Conservation (phyloP, 2,329 filamentous ascomycete species). For the Nemania bipapillata region DNA sequence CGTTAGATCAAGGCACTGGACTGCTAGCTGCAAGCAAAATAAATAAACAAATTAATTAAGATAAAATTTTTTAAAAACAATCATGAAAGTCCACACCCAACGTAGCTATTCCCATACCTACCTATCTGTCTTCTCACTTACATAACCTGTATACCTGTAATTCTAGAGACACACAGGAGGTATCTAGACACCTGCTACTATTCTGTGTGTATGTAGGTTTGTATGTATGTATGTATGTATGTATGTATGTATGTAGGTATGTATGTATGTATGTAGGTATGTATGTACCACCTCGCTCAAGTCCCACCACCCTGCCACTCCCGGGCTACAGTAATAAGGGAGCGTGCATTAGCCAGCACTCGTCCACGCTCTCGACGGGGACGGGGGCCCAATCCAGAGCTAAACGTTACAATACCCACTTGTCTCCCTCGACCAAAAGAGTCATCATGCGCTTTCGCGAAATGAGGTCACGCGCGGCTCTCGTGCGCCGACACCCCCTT, state of each 20-base stretch:
- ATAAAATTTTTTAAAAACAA: too few relatives aligned
- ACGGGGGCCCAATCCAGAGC: constrained; percentile 19
- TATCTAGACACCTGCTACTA: neutral
- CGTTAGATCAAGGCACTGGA: constrained; percentile 20
- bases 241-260: constrained; percentile 26
- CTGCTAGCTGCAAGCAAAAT: constrained; percentile 41
- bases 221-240: constrained; percentile 25
- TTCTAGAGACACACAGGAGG: neutral
- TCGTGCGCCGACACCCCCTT: constrained; percentile 23
- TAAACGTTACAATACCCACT: constrained; percentile 32
- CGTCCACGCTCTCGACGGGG: constrained; percentile 39
- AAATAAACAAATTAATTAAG: neutral
- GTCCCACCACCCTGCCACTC: constrained; percentile 39
- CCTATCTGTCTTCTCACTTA: constrained; percentile 20
- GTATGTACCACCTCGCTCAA: constrained; percentile 24
- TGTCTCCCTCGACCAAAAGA: constrained; percentile 32
- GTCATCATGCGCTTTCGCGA: constrained; percentile 39
- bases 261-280: constrained; percentile 26
- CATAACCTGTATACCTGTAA: neutral
- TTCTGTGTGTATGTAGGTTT: constrained; percentile 23
- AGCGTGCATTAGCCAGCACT: constrained; percentile 43
- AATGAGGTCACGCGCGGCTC: constrained; percentile 30
- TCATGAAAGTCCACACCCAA: constrained; percentile 43
- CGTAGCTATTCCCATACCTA: constrained; percentile 40
- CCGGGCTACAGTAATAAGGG: constrained; percentile 32